These are phyloP conservation scores for Fomitopsis pulvina DNA, from an alignment of 768 basidiomycete genomes.

Conservation along the genomic window DNA sequence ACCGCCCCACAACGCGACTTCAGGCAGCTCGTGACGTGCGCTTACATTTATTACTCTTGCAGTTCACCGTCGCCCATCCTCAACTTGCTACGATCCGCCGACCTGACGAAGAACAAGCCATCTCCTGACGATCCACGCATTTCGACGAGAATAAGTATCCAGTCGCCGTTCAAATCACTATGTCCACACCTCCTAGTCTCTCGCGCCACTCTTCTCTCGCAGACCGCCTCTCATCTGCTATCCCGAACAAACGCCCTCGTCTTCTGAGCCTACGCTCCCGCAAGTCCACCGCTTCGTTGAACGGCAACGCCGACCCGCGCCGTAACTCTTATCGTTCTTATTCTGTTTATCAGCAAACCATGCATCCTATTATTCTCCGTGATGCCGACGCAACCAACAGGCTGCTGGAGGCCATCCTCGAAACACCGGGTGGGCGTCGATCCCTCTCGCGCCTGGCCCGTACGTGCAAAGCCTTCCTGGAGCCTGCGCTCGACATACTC, in stretches of 20 bases:
- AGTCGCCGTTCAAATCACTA: constrained; percentile 6
- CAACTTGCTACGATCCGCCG: constrained; percentile 7
- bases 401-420: constrained; percentile 44
- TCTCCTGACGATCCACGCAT: constrained; percentile 17
- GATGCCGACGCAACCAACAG: constrained; percentile 53
- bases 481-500: constrained; percentile 62
- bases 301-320: constrained; percentile 1
- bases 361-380: constrained; percentile 48
- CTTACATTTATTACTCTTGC: neutral
- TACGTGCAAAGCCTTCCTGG: constrained; percentile 68
- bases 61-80: neutral
- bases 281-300: constrained; percentile 18
- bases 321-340: constrained; percentile 22
- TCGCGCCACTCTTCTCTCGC: constrained; percentile 22
- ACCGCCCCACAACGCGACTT: neutral
- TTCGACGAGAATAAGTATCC: constrained; percentile 16
- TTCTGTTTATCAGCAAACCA: constrained; percentile 44
- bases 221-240: constrained; percentile 20
- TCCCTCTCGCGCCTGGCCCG: constrained; percentile 65
- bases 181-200: constrained; percentile 23
- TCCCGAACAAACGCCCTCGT: constrained; percentile 11
- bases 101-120: constrained; percentile 8
- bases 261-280: constrained; percentile 24
- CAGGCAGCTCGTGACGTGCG: neutral
- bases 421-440: constrained; percentile 58